Conservation (phyloP, 75 land plant species). For the Picea sitchensis region DNA sequence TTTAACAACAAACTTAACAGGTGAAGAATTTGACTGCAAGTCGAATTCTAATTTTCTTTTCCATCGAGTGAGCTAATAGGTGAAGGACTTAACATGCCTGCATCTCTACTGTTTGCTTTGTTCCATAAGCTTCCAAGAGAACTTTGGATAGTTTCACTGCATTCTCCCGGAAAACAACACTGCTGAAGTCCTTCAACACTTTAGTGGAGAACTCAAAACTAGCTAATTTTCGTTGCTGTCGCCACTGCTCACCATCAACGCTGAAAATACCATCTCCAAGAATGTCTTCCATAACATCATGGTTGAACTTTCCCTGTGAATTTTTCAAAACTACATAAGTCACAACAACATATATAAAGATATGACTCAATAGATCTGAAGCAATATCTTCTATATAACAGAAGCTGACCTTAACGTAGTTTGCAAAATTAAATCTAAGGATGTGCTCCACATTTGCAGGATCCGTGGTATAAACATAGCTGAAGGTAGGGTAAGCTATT, state of each 20-base stretch:
- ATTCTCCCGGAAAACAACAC: slow-evolving; percentile 28
- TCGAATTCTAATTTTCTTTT: too few relatives aligned
- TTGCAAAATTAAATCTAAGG: slow-evolving; percentile 19
- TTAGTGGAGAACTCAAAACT: slow-evolving; percentile 51
- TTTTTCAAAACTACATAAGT: not conserved
- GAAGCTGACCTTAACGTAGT: slow-evolving; percentile 15
- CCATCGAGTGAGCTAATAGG: too few relatives aligned
- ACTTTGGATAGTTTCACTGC: slow-evolving; percentile 31
- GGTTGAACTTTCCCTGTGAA: slow-evolving; percentile 33
- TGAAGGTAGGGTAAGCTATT: slow-evolving; percentile 2
- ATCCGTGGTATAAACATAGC: slow-evolving; percentile 10
- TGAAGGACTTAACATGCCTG: slow-evolving; percentile 28
- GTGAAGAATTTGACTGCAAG: too few relatives aligned
- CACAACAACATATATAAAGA: not conserved
- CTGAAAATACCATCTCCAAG: slow-evolving; percentile 59
- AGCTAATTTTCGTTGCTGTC: slow-evolving; percentile 46
- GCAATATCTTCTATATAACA: too few relatives aligned
- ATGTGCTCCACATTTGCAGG: slow-evolving; percentile 20
- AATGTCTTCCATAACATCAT: slow-evolving; percentile 20
- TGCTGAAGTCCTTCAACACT: slow-evolving; percentile 42
- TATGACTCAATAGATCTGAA: too few relatives aligned
- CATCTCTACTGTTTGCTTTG: slow-evolving; percentile 31
- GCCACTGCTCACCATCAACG: slow-evolving; percentile 49
- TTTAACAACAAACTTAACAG: too few relatives aligned
- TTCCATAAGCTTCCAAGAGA: slow-evolving; percentile 10